A percentile compares a stretch with the other conserved stretches of the same genome.
Evolutionary conservation across 148 eudicot species (phyloP).

Genomic region (Limonium bicolor): DNA sequence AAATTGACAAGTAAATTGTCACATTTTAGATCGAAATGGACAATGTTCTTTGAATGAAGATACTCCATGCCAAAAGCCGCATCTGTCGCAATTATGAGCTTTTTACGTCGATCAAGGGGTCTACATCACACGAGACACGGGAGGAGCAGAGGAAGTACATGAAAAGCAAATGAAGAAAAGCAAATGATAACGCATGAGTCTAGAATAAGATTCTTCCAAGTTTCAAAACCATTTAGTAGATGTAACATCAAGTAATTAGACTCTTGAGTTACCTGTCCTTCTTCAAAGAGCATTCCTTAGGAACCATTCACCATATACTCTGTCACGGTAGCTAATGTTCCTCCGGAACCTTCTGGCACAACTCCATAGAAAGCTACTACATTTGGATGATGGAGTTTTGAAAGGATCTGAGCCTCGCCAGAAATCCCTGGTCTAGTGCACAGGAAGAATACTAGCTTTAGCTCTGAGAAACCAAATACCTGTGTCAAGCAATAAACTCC

Average conservation of each 20-base stretch:
- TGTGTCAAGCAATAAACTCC: too few species aligned
- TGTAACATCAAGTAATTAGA: too few species aligned
- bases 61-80: slow-evolving; percentile 99
- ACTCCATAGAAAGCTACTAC: slow-evolving; percentile 96
- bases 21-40: slow-evolving; percentile 97
- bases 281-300: slow-evolving; percentile 72
- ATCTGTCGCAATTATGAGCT: slow-evolving; percentile 94
- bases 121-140: slow-evolving; percentile 22
- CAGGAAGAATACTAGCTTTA: too few species aligned
- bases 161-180: not conserved
- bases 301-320: slow-evolving; percentile 95
- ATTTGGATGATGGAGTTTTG: slow-evolving; percentile 94
- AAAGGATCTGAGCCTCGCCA: slow-evolving; percentile 95
- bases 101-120: slow-evolving; percentile 58
- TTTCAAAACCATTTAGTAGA: too few species aligned
- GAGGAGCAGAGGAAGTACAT: not conserved
- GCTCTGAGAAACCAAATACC: too few species aligned
- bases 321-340: slow-evolving; percentile 93
- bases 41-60: slow-evolving; percentile 81
- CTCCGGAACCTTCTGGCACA: slow-evolving; percentile 88
- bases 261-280: slow-evolving; percentile 50
- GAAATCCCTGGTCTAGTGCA: slow-evolving; percentile 59
- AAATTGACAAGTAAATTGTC: slow-evolving; percentile 85
- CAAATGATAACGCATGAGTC: too few species aligned
- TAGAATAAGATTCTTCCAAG: too few species aligned